Conservation (phyloP, 2,329 filamentous ascomycete species). For the Ustulina deusta region DNA sequence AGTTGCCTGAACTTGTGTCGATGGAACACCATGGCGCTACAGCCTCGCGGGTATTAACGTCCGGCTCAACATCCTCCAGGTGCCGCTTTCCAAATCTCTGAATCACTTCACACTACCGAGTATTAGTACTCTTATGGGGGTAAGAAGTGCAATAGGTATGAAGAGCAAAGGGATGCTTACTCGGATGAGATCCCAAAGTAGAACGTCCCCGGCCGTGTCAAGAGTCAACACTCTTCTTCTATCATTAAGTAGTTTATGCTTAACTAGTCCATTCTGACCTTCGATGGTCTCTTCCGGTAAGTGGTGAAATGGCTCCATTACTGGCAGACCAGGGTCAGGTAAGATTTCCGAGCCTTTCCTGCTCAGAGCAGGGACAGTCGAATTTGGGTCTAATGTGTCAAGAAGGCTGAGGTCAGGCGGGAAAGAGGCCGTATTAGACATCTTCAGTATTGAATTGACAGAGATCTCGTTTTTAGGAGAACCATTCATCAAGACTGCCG, state of each 20-base stretch:
- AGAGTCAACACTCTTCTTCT: conserved; percentile 88
- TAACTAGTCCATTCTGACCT: conserved; percentile 94
- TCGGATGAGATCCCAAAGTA: conserved; percentile 93
- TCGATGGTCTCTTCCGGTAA: conserved; percentile 86
- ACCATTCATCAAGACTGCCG: conserved; percentile 52
- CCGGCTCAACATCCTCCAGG: conserved; percentile 88
- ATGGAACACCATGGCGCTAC: conserved; percentile 97
- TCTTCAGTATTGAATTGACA: conserved; percentile 79
- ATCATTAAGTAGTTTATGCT: conserved; percentile 92
- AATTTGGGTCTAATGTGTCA: conserved; percentile 66
- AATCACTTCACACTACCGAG: conserved; percentile 79
- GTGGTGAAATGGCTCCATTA: conserved; percentile 73
- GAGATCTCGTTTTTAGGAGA: conserved; percentile 74
- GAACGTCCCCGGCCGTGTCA: conserved; percentile 93
- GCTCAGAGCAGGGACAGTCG: conserved; percentile 54
- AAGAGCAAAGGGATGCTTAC: conserved; percentile 59
- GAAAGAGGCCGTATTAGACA: conserved; percentile 87
- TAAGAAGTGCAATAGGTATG: neutral
- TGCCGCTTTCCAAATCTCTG: conserved; percentile 94
- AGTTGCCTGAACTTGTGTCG: conserved; percentile 89
- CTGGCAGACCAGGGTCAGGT: conserved; percentile 60
- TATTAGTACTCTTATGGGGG: conserved; percentile 39
- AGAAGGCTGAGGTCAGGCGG: conserved; percentile 64
- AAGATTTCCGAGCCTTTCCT: conserved; percentile 71
- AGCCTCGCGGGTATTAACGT: conserved; percentile 88